These are phyloP conservation scores for Eimeria acervulina DNA, from an alignment of 169 alveolate species.

Conservation along the genomic window DNA sequence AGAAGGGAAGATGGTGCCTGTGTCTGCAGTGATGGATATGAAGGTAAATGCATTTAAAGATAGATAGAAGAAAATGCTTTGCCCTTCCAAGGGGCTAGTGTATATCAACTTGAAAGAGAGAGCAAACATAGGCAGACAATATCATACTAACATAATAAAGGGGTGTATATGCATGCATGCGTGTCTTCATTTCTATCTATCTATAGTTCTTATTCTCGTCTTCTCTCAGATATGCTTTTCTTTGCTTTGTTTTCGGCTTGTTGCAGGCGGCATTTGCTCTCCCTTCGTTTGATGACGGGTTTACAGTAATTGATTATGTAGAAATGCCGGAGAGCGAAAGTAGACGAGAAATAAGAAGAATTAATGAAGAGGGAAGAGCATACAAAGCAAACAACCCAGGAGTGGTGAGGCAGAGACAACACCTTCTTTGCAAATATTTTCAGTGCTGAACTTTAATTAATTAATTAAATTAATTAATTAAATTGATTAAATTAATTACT, in stretches of 20 bases:
- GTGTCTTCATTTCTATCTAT: too few relatives aligned
- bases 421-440: neutral
- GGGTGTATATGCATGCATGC: too few relatives aligned
- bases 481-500: too few relatives aligned
- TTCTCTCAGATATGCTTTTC: neutral
- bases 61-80: too few relatives aligned
- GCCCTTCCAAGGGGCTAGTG: too few relatives aligned
- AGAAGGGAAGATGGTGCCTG: conserved; percentile 80
- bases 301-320: conserved; percentile 70
- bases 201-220: neutral
- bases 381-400: conserved; percentile 66
- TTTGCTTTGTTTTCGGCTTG: neutral
- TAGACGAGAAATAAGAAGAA: conserved; percentile 51
- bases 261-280: conserved; percentile 73
- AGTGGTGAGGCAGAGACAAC: neutral
- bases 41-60: too few relatives aligned
- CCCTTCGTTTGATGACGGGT: conserved; percentile 67
- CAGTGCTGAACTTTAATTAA: neutral
- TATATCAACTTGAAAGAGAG: too few relatives aligned
- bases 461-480: too few relatives aligned
- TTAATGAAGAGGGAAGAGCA: conserved; percentile 77
- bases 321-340: conserved; percentile 75
- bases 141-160: too few relatives aligned
- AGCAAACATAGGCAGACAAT: too few relatives aligned
- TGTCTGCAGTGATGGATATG: conserved; percentile 78